Evolutionary conservation across 768 basidiomycete genomes (phyloP), one percentile per base, ranked within the genome.

Genomic region (Hericium coralloides): DNA sequence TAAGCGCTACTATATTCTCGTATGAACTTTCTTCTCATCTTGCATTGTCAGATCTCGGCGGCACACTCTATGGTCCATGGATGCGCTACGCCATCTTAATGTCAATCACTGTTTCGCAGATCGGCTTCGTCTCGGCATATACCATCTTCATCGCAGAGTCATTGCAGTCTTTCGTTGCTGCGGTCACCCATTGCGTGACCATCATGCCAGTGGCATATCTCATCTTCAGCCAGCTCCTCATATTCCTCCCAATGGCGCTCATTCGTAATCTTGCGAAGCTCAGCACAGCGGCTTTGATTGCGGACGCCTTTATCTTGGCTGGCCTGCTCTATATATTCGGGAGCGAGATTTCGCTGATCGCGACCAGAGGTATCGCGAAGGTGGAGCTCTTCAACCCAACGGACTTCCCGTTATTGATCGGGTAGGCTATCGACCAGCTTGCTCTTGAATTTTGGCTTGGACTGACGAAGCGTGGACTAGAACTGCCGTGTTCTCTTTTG

Each of bases 401-500:
- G 66, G 87, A 92, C 61, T 99, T 92, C 74, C 86, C 95, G 0
- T 73, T 98, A 18, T 82, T 99, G 59, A 89, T 99, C 57, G 97
- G 93, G 89, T 91, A 63, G 62, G 38, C 31, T 6, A 31, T 56
- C 22, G 5, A n/a, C 41, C 12, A 58, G 18, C 12, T 52, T 6
- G n/a, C 20, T 49, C 14, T 45, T 43, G 23, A 22, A 26, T 17
- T 4, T 9, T 9, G 10, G 31, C 31, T 31, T 31, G 31, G 4
- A 9, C 17, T 45, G 38, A 12, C 5, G 59, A 56, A 15, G 25
- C 17, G 38, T 45, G 60, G 41, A 50, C 59, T 47, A 92, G 94
- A 8, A 98, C 97, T 22, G 95, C 97, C 3, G 95, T 98, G 31
- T 98, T 98, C 71, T 92, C 97, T 1, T 99, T 98, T 64, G 95